These are phyloP conservation scores for Apiotrichum gracile DNA, from an alignment of 1,284 basidiomycete genomes.

Conservation along the genomic window DNA sequence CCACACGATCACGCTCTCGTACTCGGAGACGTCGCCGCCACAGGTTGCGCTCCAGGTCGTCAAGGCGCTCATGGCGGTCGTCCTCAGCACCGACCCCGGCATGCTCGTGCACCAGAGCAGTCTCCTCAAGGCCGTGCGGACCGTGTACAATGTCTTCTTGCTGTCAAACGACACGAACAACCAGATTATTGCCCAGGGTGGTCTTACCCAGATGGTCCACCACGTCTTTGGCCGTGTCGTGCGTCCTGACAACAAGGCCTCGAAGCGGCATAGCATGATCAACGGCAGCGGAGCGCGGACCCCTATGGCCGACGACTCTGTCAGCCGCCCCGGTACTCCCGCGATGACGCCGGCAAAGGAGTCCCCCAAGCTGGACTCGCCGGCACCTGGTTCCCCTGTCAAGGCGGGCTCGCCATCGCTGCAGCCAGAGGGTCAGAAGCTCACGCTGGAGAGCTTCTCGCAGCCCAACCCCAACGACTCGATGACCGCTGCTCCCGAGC, in stretches of 20 bases:
- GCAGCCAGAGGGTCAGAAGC: neutral
- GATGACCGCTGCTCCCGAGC: constrained; percentile 35
- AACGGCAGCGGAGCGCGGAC: neutral
- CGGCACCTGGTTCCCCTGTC: neutral
- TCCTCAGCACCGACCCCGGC: constrained; percentile 65
- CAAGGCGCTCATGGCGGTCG: constrained; percentile 80
- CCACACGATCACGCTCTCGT: constrained; percentile 87
- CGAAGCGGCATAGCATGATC: neutral
- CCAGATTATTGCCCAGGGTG: constrained; percentile 93
- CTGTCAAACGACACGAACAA: constrained; percentile 82
- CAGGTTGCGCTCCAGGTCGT: constrained; percentile 90
- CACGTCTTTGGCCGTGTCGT: constrained; percentile 74
- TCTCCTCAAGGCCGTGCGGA: constrained; percentile 86
- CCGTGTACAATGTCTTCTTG: constrained; percentile 94
- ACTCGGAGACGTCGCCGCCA: constrained; percentile 78
- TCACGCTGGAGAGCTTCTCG: constrained; percentile 30
- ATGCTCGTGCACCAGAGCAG: constrained; percentile 88
- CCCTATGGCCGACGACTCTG: neutral
- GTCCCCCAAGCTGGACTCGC: too few species aligned
- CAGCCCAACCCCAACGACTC: constrained; percentile 46
- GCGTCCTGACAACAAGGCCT: constrained; percentile 28
- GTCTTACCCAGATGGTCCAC: constrained; percentile 93
- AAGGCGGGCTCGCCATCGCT: neutral
- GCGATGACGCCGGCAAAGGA: too few species aligned
- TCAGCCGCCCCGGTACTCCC: neutral